phyloP scores from a whole-genome alignment of 176 grass and related monocot genomes.

The Avena sativa region DNA sequence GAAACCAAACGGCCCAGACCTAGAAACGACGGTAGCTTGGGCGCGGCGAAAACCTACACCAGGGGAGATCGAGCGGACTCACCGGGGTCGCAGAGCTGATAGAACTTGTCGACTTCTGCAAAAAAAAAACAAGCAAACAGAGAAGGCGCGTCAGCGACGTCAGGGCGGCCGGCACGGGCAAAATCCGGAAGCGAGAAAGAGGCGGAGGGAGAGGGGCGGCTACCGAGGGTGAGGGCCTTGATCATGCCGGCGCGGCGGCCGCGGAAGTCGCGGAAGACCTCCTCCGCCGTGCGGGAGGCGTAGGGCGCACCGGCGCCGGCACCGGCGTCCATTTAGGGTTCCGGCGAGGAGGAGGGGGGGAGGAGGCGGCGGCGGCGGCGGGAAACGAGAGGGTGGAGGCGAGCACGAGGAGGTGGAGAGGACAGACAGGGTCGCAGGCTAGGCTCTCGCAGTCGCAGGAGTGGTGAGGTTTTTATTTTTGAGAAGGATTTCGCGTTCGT shows the following conservation, averaged over 20 bases:
- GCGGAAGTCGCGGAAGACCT: constrained; percentile 94
- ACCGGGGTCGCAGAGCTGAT: constrained; percentile 93
- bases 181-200: constrained; percentile 17
- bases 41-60: constrained; percentile 39
- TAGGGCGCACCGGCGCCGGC: constrained; percentile 49
- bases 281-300: constrained; percentile 81
- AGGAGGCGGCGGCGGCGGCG: constrained; percentile 39
- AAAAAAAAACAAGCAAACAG: constrained; percentile 34
- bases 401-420: constrained; percentile 41
- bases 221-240: constrained; percentile 95
- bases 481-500: constrained; percentile 27
- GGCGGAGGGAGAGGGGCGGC: neutral
- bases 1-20: constrained; percentile 11
- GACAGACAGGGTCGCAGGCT: constrained; percentile 37
- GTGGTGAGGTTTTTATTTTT: constrained; percentile 52
- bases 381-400: constrained; percentile 18
- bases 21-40: constrained; percentile 3
- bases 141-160: constrained; percentile 20
- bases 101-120: constrained; percentile 96
- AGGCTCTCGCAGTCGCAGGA: constrained; percentile 13
- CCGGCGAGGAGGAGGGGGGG: constrained; percentile 42
- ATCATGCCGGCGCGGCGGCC: constrained; percentile 90
- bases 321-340: constrained; percentile 68
- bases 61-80: constrained; percentile 58
- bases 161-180: neutral